These are phyloP conservation scores for Botrytis medusae DNA, from an alignment of 2,329 filamentous ascomycete species.

Conservation along the genomic window DNA sequence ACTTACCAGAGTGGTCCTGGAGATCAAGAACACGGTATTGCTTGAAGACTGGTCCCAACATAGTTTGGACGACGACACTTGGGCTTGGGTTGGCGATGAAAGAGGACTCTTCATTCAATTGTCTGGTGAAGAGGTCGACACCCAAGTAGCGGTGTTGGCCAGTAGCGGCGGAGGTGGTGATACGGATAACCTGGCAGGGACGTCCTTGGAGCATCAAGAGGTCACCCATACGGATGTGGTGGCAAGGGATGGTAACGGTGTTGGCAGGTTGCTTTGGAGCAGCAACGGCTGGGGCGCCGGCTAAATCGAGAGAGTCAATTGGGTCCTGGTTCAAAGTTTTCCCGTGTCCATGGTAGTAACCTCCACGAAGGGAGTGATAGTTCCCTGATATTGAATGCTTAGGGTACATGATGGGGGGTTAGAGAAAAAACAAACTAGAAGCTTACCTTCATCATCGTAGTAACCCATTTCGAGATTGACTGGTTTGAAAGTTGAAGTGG, in stretches of 20 bases:
- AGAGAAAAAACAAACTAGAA: constrained; percentile 20
- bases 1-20: constrained; percentile 69
- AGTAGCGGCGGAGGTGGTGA: constrained; percentile 95
- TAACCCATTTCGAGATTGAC: constrained; percentile 65
- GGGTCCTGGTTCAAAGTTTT: constrained; percentile 18
- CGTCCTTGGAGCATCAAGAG: constrained; percentile 98
- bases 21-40: constrained; percentile 99
- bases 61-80: constrained; percentile 97
- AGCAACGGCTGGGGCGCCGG: constrained; percentile 24
- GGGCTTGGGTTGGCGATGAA: constrained; percentile 97
- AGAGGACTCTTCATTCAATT: constrained; percentile 97
- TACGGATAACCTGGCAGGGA: constrained; percentile 99
- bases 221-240: constrained; percentile 99
- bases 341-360: constrained; percentile 40
- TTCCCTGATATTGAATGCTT: constrained; percentile 50
- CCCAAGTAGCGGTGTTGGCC: constrained; percentile 99
- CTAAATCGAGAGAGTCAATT: constrained; percentile 24
- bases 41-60: constrained; percentile 99
- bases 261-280: constrained; percentile 52
- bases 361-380: constrained; percentile 73
- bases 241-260: constrained; percentile 97
- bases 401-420: constrained; percentile 29
- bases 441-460: constrained; percentile 67
- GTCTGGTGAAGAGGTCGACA: constrained; percentile 99
- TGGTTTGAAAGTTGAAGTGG: constrained; percentile 21